phyloP scores from a whole-genome alignment of 306 rosid genomes.

The Fragaria iinumae region DNA sequence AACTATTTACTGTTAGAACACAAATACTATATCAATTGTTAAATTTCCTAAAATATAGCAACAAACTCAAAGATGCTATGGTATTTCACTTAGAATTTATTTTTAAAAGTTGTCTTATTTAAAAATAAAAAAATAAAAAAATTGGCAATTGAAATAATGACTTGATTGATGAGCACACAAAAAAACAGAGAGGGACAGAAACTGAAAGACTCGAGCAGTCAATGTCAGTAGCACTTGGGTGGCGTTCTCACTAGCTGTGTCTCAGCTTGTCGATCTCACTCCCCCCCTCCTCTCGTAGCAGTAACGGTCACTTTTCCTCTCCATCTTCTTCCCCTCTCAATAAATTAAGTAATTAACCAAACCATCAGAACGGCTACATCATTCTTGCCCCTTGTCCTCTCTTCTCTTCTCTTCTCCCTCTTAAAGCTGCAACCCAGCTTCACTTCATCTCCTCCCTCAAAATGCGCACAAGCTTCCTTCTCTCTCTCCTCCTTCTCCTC shows the following conservation, averaged over 20 bases:
- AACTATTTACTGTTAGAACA: too few species aligned
- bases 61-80: too few species aligned
- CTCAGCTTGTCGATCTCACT: not conserved
- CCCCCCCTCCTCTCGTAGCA: not conserved
- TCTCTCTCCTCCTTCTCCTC: constrained; percentile 5
- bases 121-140: too few species aligned
- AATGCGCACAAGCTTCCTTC: constrained; percentile 34
- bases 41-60: too few species aligned
- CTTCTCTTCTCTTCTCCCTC: not conserved
- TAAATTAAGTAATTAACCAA: not conserved
- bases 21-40: too few species aligned
- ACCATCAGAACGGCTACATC: constrained; percentile 5
- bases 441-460: not conserved
- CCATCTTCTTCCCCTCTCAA: constrained; percentile 5
- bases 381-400: not conserved
- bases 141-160: too few species aligned
- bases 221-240: not conserved
- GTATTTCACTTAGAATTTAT: too few species aligned
- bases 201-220: not conserved
- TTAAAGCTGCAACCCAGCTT: not conserved
- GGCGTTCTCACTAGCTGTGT: not conserved
- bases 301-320: constrained; percentile 52
- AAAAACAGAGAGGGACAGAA: not conserved
- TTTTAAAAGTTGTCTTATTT: too few species aligned
- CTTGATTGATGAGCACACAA: too few species aligned